Conservation (phyloP, 495 filamentous ascomycete genomes). For the Penicillium turbatum region DNA sequence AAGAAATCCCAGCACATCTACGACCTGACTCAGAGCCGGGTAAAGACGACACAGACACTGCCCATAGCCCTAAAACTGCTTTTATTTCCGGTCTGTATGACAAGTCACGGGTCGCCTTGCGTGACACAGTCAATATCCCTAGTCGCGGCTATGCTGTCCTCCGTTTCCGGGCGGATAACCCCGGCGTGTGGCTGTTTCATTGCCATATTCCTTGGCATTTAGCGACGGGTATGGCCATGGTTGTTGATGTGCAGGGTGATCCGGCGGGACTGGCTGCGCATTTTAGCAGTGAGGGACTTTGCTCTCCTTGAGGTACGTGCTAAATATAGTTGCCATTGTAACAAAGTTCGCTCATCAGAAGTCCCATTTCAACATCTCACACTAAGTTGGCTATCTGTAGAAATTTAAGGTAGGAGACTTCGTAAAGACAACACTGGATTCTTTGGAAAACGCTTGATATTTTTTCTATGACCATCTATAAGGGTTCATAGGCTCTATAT, state of each 20-base stretch:
- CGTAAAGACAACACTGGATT: no score
- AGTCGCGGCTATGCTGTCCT: conserved; percentile 58
- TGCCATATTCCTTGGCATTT: conserved; percentile 69
- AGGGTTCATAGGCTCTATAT: no score
- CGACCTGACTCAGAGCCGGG: neutral
- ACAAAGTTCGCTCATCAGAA: no score
- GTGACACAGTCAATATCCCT: conserved; percentile 57
- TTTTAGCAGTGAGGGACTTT: neutral
- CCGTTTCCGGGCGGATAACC: conserved; percentile 63
- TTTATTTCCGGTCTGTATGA: conserved; percentile 33
- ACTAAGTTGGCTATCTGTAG: no score
- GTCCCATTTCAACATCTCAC: no score
- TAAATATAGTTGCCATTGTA: no score
- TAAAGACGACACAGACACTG: neutral
- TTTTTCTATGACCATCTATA: no score
- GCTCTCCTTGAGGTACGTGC: neutral
- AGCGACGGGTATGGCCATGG: conserved; percentile 45
- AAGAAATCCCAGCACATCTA: conserved; percentile 24
- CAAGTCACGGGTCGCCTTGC: conserved; percentile 26
- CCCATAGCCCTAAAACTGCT: neutral
- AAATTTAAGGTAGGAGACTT: no score
- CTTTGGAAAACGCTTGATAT: no score
- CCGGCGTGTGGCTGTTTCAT: conserved; percentile 54
- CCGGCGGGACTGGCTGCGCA: conserved; percentile 18
- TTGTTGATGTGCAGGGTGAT: conserved; percentile 31